Evolutionary conservation across 768 basidiomycete genomes (phyloP).

Genomic region (Tylopilus plumbeoviolaceoides): DNA sequence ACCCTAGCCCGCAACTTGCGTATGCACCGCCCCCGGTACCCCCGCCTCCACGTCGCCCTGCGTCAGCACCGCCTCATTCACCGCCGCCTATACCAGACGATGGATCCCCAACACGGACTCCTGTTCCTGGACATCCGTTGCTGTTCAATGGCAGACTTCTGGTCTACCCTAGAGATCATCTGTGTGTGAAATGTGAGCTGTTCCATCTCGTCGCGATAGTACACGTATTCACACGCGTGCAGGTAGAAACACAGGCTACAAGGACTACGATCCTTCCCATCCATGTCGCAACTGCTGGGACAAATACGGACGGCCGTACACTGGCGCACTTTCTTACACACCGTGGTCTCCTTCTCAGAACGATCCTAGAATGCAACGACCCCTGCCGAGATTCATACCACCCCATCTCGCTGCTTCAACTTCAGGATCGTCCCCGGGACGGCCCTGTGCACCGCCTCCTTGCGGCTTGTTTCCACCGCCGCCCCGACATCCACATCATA

Average conservation of each 20-base stretch:
- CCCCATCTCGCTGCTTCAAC: conserved; percentile 14
- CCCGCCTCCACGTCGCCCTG: conserved; percentile 6
- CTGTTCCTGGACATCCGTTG: conserved; percentile 65
- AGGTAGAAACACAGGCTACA: conserved; percentile 78
- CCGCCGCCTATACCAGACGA: conserved; percentile 38
- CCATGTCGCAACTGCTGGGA: conserved; percentile 77
- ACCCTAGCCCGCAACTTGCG: neutral
- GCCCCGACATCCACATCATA: conserved; percentile 10
- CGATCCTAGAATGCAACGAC: conserved; percentile 26
- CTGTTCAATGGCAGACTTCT: conserved; percentile 57
- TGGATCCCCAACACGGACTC: conserved; percentile 57
- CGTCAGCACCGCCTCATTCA: conserved; percentile 14
- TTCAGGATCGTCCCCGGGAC: neutral
- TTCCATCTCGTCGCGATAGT: too few relatives aligned
- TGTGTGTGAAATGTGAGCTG: conserved; percentile 64
- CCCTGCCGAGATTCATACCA: conserved; percentile 24
- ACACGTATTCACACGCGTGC: neutral
- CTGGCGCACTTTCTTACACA: conserved; percentile 56
- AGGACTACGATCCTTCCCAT: conserved; percentile 57
- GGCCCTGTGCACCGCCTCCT: neutral
- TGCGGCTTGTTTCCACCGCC: neutral
- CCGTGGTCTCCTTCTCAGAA: conserved; percentile 31
- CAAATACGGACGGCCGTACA: conserved; percentile 58
- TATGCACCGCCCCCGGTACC: conserved; percentile 14
- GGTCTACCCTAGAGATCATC: conserved; percentile 62